Percentiles rank a stretch among this genome's conserved stretches.
phyloP scores from a whole-genome alignment of 2,329 filamentous ascomycete species.

The Tolypocladium tropicale region DNA sequence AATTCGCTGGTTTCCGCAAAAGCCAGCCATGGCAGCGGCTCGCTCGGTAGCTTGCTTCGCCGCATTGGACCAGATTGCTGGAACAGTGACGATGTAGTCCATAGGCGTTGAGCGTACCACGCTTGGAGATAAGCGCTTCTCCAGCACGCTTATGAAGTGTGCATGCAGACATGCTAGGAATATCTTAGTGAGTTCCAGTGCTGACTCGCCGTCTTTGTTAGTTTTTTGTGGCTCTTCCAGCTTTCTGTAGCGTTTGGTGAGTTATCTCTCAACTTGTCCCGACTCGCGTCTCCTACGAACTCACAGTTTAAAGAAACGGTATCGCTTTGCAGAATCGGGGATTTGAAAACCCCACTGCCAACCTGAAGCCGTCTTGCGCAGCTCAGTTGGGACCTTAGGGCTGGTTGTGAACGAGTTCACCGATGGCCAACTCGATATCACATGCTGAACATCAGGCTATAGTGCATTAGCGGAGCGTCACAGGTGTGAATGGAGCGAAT shows the following conservation, averaged over 20 bases:
- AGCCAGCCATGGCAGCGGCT: slow-evolving; percentile 26
- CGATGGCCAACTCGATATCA: slow-evolving; percentile 35
- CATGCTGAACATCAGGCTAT: slow-evolving; percentile 27
- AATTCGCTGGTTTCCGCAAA: slow-evolving; percentile 30
- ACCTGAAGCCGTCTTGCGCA: slow-evolving; percentile 29
- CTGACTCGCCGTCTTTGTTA: slow-evolving; percentile 22
- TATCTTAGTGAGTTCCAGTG: slow-evolving; percentile 23
- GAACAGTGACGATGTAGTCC: slow-evolving; percentile 46
- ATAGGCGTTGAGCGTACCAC: slow-evolving; percentile 33
- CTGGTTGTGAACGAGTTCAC: slow-evolving; percentile 19
- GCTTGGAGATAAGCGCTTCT: slow-evolving; percentile 28
- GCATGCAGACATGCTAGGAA: slow-evolving; percentile 38
- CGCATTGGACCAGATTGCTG: slow-evolving; percentile 47
- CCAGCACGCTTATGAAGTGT: slow-evolving; percentile 35
- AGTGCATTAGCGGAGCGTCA: slow-evolving; percentile 11
- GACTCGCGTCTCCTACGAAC: slow-evolving; percentile 9
- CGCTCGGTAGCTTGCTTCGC: slow-evolving; percentile 40
- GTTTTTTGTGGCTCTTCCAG: slow-evolving; percentile 21
- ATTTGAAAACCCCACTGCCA: slow-evolving; percentile 42
- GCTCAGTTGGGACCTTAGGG: slow-evolving; percentile 38
- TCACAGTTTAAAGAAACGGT: slow-evolving; percentile 39
- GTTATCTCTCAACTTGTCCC: background rate
- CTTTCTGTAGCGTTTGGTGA: slow-evolving; percentile 14
- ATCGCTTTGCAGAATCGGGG: slow-evolving; percentile 27
- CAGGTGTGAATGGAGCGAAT: background rate